A percentile compares a stretch with the other conserved stretches of the same genome.
Conservation (phyloP, 306 rosid genomes). For the Inga laurina region DNA sequence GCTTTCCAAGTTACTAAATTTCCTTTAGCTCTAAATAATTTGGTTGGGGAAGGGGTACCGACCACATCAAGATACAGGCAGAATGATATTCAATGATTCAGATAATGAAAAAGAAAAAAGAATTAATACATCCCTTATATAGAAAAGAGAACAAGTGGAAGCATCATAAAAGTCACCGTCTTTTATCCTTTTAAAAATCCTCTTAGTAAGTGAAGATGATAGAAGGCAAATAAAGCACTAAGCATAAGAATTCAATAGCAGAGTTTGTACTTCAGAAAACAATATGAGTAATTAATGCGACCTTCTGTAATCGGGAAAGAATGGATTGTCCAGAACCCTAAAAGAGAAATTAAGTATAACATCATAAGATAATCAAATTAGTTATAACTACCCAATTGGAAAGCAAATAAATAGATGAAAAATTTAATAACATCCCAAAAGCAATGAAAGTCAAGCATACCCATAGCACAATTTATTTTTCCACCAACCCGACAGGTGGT, state of each 20-base stretch:
- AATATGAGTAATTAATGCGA: constrained; percentile 32
- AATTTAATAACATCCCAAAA: background rate
- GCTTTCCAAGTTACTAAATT: constrained; percentile 14
- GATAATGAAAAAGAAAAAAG: constrained; percentile 12
- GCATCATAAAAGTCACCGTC: constrained; percentile 18
- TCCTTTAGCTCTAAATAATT: constrained; percentile 14
- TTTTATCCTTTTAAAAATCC: constrained; percentile 18
- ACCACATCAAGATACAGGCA: constrained; percentile 27
- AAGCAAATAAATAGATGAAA: constrained; percentile 30
- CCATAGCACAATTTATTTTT: constrained; percentile 31
- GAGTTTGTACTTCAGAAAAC: constrained; percentile 28
- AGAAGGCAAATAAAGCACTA: constrained; percentile 10
- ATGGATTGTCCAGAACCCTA: constrained; percentile 39
- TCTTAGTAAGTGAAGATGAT: background rate
- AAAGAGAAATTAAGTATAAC: constrained; percentile 17
- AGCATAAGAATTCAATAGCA: constrained; percentile 17
- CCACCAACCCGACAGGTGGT: constrained; percentile 33
- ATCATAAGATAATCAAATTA: constrained; percentile 27
- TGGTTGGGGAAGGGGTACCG: background rate
- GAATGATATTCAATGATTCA: constrained; percentile 16
- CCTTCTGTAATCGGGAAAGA: constrained; percentile 15
- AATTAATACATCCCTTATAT: constrained; percentile 5
- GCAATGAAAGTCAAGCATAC: constrained; percentile 26
- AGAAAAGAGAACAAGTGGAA: constrained; percentile 8
- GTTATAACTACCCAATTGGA: constrained; percentile 34